phyloP scores from a whole-genome alignment of 257 asterid species.

The Fraxinus pennsylvanica region DNA sequence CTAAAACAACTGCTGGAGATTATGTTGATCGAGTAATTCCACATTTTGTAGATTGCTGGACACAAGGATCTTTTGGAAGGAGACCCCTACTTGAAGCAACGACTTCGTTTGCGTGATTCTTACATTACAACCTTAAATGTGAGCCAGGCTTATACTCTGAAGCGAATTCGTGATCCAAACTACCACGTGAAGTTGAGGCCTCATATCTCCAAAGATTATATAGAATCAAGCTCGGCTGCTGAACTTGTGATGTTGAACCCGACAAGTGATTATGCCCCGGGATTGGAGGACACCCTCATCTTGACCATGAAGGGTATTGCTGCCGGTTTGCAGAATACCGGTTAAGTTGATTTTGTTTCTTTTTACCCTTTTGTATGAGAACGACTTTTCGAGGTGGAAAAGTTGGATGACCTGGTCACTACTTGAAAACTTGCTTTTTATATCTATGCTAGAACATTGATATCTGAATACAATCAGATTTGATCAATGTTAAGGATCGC shows the following conservation, averaged over 20 bases:
- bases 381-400: neutral
- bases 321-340: conserved; percentile 63
- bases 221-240: conserved; percentile 44
- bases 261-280: conserved; percentile 51
- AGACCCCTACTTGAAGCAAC: conserved; percentile 52
- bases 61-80: conserved; percentile 55
- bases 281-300: conserved; percentile 55
- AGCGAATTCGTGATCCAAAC: conserved; percentile 46
- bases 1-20: neutral
- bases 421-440: neutral
- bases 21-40: neutral
- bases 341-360: conserved; percentile 26
- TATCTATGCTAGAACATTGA: neutral
- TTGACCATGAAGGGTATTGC: conserved; percentile 62
- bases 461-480: neutral
- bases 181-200: conserved; percentile 43
- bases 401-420: neutral
- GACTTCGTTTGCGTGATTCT: conserved; percentile 45
- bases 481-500: neutral
- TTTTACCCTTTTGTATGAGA: neutral
- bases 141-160: conserved; percentile 50
- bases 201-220: conserved; percentile 44
- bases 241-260: conserved; percentile 47
- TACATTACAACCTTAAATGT: conserved; percentile 49
- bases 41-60: conserved; percentile 42